These are phyloP conservation scores for Isatis tinctoria DNA, from an alignment of 345 rosid species.

Conservation along the genomic window DNA sequence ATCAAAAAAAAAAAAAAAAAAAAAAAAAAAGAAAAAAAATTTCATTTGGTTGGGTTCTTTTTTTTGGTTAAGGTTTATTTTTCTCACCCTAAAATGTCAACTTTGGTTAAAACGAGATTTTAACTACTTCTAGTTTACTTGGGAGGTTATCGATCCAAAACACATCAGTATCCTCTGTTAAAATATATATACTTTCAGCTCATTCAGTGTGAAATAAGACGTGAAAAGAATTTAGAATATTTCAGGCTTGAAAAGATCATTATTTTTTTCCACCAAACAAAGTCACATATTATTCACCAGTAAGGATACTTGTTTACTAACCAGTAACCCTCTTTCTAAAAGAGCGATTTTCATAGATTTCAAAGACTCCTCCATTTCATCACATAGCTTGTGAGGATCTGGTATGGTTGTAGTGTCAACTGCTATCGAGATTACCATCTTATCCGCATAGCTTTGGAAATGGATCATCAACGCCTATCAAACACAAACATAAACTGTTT, in stretches of 20 bases:
- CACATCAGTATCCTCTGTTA: background rate
- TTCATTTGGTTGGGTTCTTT: too few species aligned
- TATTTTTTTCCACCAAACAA: background rate
- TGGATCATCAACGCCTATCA: conserved; percentile 55
- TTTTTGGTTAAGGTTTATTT: too few species aligned
- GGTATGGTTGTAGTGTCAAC: conserved; percentile 59
- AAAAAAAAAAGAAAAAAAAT: too few species aligned
- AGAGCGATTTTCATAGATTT: conserved; percentile 31
- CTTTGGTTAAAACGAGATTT: too few species aligned
- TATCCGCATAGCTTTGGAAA: conserved; percentile 56
- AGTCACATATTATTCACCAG: background rate
- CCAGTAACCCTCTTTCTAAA: background rate
- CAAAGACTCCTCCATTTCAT: conserved; percentile 50
- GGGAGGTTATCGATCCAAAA: background rate
- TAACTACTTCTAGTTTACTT: too few species aligned
- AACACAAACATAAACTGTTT: background rate
- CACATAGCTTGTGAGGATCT: conserved; percentile 54
- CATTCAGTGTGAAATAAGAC: background rate
- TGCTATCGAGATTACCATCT: conserved; percentile 51
- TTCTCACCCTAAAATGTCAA: too few species aligned
- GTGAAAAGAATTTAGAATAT: background rate
- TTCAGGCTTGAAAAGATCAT: background rate
- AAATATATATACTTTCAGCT: background rate
- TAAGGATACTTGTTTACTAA: background rate
- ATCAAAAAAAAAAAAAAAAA: too few species aligned